Evolutionary conservation across 768 basidiomycete species (phyloP).

Genomic region (Termitomyces sp.): DNA sequence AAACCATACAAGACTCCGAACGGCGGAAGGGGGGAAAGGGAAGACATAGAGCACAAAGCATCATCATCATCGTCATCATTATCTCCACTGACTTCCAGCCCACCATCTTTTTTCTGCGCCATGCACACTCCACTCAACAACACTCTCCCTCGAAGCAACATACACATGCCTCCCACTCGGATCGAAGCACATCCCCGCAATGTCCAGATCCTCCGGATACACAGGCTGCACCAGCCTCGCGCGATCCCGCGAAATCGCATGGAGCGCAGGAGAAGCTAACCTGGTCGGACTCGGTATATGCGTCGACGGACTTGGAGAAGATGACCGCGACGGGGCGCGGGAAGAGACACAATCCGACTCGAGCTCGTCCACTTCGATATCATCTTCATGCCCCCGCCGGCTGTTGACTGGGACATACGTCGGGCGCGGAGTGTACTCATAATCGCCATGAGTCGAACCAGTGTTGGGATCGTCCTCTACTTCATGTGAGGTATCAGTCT

Average conservation of each 20-base stretch:
- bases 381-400: conserved; percentile 20
- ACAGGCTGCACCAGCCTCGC: conserved; percentile 3
- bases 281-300: conserved; percentile 10
- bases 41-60: not conserved
- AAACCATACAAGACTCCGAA: not conserved
- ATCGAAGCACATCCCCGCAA: conserved; percentile 74
- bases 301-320: conserved; percentile 40
- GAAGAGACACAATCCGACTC: conserved; percentile 54
- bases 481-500: conserved; percentile 8
- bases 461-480: conserved; percentile 21
- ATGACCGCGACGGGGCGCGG: conserved; percentile 21
- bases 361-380: conserved; percentile 44
- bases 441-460: conserved; percentile 23
- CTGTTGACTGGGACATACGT: conserved; percentile 1
- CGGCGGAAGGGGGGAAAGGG: not conserved
- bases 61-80: conserved; percentile 14
- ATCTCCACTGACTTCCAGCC: conserved; percentile 41
- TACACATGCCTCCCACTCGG: conserved; percentile 64
- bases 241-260: not conserved
- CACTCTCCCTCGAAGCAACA: conserved; percentile 54
- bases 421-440: conserved; percentile 19
- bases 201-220: conserved; percentile 38
- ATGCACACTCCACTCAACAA: conserved; percentile 74
- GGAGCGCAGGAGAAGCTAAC: conserved; percentile 6
- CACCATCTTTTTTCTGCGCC: conserved; percentile 75